Evolutionary conservation across 805 yeast genomes (phyloP).

Genomic region (Yarrowia alimentaria): DNA sequence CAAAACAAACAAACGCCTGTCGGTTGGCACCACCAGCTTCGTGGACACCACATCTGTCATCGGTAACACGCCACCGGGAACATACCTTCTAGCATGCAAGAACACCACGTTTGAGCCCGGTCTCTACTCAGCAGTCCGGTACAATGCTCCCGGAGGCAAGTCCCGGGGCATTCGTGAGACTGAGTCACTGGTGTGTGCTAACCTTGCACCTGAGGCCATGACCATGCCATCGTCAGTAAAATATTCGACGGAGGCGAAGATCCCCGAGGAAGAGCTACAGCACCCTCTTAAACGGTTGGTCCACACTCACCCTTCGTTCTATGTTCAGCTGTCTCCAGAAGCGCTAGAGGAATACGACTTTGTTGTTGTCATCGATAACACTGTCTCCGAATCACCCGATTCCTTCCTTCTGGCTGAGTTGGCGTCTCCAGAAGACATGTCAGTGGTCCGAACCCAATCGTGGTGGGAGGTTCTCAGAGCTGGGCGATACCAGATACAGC

Average conservation of each 20-base stretch:
- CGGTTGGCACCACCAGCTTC: too few relatives aligned
- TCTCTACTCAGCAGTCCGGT: too few relatives aligned
- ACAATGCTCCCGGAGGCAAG: conserved; percentile 7
- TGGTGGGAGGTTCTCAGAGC: conserved; percentile 18
- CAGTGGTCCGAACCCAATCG: background rate
- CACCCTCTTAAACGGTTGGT: background rate
- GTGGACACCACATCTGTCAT: too few relatives aligned
- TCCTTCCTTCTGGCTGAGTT: conserved; percentile 16
- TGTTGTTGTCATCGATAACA: conserved; percentile 20
- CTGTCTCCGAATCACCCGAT: background rate
- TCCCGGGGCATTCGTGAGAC: background rate
- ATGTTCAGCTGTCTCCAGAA: background rate
- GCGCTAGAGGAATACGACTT: background rate
- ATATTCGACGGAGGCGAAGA: conserved; percentile 15
- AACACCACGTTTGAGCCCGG: too few relatives aligned
- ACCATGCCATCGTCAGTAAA: conserved; percentile 8
- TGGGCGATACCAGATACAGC: conserved; percentile 10
- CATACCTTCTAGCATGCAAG: too few relatives aligned
- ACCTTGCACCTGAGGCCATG: background rate
- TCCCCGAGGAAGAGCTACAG: background rate
- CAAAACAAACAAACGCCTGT: conserved; percentile 11
- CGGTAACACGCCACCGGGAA: too few relatives aligned
- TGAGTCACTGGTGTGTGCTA: conserved; percentile 18
- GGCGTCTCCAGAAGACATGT: background rate
- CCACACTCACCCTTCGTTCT: background rate